Evolutionary conservation across 164 flowering plant genomes (phyloP), one percentile per base, ranked within the genome.

Genomic region (Paratinospora sagittata): DNA sequence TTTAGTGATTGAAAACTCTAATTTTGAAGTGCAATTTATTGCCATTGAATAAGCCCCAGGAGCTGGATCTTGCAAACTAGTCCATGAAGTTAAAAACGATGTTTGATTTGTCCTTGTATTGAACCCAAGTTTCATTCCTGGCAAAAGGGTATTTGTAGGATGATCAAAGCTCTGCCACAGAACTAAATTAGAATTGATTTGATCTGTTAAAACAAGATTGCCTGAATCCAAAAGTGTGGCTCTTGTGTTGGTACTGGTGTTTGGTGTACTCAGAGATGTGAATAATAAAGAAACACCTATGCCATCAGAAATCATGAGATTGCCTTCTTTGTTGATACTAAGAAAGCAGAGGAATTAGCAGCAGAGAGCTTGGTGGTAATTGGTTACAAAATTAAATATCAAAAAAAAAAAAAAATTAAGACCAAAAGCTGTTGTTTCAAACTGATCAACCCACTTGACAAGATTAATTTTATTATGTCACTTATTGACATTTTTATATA

Each of bases 161-260:
- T 66, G 16, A 23, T 66, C 45, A 27, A 66, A 65, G 39, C 68
- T 65, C 24, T 33, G 27, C 68, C 68, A 65, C 24, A 65, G 39
- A n/a, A n/a, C 16, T n/a, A 27, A 9, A n/a, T 47, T 76, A 3
- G 13, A 27, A n/a, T 21, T 41, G 26, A n/a, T 62, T 8, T 5
- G 13, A 0, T 70, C 80, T 27, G 23, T 62, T 63, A 85, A 30
- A 6, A 83, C 79, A 16, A 85, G 57, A 70, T 83, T 79, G 17
- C 86, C 86, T 0, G 80, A 61, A 45, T 81, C 81, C 11, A 65
- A 30, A 6, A 85, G 80, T 64, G 65, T 57, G 19, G 73, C 76
- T 57, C 27, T 47, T 49, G 81, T 30, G 64, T 65, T 71, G 1
- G 57, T 24, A 6, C 57, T 37, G 21, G 73, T 10, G 52, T 21